Conservation (phyloP, 2,329 filamentous ascomycete genomes). For the Orbilia quercus region DNA sequence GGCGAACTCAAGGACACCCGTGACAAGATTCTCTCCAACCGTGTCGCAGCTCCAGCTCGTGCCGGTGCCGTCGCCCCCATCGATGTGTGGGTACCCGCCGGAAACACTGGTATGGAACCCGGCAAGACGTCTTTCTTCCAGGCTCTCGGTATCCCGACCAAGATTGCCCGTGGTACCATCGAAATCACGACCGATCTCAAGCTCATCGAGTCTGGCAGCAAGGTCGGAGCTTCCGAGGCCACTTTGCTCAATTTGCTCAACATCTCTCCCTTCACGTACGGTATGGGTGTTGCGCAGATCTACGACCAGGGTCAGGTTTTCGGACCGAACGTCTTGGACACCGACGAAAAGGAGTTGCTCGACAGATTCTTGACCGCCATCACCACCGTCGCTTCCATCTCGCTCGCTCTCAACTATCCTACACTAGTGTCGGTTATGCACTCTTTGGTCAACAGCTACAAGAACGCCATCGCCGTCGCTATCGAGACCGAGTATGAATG, state of each 20-base stretch:
- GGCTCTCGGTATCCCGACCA: slow-evolving; percentile 99
- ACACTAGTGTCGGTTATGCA: slow-evolving; percentile 96
- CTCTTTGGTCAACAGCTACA: slow-evolving; percentile 97
- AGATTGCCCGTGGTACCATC: slow-evolving; percentile 99
- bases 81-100: slow-evolving; percentile 95
- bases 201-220: slow-evolving; percentile 90
- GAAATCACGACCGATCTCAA: slow-evolving; percentile 98
- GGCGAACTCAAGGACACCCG: slow-evolving; percentile 88
- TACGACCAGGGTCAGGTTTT: slow-evolving; percentile 98
- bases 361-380: slow-evolving; percentile 83
- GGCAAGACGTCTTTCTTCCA: slow-evolving; percentile 99
- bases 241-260: slow-evolving; percentile 99
- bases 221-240: slow-evolving; percentile 98
- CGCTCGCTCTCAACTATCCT: slow-evolving; percentile 92
- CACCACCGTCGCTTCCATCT: slow-evolving; percentile 86
- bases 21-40: slow-evolving; percentile 95
- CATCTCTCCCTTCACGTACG: slow-evolving; percentile 99
- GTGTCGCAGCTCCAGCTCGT: slow-evolving; percentile 96
- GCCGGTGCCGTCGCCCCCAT: slow-evolving; percentile 92
- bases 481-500: slow-evolving; percentile 84
- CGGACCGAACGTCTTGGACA: slow-evolving; percentile 85
- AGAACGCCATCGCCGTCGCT: slow-evolving; percentile 92
- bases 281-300: slow-evolving; percentile 94
- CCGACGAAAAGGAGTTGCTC: slow-evolving; percentile 93
- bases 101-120: slow-evolving; percentile 99